Percentiles rank a stretch among this genome's conserved stretches.
These are phyloP conservation scores for Cystobasidium onofrii DNA, from an alignment of 768 basidiomycete genomes.

Conservation along the genomic window DNA sequence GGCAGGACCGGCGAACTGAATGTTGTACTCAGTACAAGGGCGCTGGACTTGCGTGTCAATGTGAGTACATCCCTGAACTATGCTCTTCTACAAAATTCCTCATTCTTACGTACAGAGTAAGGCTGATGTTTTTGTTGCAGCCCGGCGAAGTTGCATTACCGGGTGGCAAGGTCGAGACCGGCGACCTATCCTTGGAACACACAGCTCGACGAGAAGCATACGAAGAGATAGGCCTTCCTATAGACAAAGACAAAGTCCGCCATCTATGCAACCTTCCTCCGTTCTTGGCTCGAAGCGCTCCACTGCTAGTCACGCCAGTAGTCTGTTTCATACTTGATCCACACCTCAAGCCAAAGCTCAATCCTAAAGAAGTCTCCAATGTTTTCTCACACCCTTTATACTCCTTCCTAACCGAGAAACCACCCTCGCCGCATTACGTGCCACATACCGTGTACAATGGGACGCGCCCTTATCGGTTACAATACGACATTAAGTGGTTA, in stretches of 20 bases:
- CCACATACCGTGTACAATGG: constrained; percentile 5
- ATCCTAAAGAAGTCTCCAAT: constrained; percentile 36
- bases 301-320: constrained; percentile 38
- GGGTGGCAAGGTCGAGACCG: constrained; percentile 31
- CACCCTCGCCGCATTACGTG: neutral
- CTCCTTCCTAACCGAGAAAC: constrained; percentile 35
- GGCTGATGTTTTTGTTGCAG: neutral
- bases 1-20: constrained; percentile 23
- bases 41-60: constrained; percentile 14
- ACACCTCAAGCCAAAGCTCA: constrained; percentile 38
- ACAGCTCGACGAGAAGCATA: constrained; percentile 51
- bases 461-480: constrained; percentile 30
- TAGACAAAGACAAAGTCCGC: constrained; percentile 33
- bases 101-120: no score
- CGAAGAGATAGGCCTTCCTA: constrained; percentile 40
- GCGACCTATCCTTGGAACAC: constrained; percentile 20
- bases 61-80: neutral
- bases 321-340: constrained; percentile 36
- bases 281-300: constrained; percentile 36
- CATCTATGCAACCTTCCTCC: constrained; percentile 40
- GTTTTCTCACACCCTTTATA: constrained; percentile 41
- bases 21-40: constrained; percentile 14
- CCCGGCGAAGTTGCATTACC: constrained; percentile 35
- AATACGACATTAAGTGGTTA: constrained; percentile 39
- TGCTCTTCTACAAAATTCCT: no score